phyloP scores from a whole-genome alignment of 1,284 basidiomycete genomes.

The Takashimella tepidaria region DNA sequence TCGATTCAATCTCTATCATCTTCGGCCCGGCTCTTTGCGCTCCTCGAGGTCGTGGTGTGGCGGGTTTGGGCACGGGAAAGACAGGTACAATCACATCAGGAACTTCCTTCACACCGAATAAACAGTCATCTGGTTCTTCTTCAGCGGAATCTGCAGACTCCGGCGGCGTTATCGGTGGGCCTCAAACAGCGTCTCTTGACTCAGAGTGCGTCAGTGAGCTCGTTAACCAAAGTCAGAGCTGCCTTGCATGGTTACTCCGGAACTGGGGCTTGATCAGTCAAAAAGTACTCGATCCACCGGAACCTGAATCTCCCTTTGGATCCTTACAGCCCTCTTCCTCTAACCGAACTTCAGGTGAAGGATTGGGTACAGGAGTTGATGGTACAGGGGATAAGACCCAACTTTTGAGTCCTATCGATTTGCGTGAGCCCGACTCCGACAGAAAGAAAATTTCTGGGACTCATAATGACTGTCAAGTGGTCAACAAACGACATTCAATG shows the following conservation, averaged over 20 bases:
- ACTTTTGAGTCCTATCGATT: neutral
- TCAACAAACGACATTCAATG: neutral
- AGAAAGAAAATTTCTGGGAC: too few species aligned
- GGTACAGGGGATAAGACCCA: neutral
- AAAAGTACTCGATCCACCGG: conserved; percentile 22
- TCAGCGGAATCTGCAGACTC: neutral
- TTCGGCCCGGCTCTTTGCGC: conserved; percentile 40
- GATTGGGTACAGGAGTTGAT: neutral
- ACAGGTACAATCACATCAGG: neutral
- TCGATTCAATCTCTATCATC: conserved; percentile 41
- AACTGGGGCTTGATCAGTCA: conserved; percentile 27
- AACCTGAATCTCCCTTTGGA: conserved; percentile 1
- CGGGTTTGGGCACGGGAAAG: conserved; percentile 21
- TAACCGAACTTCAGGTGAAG: too few species aligned
- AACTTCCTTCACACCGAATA: too few species aligned
- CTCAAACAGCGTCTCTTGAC: neutral
- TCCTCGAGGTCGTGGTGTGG: conserved; percentile 29
- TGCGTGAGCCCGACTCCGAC: neutral
- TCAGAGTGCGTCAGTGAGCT: conserved; percentile 6
- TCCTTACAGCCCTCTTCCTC: neutral
- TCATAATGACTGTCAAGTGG: neutral
- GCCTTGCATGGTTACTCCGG: conserved; percentile 24
- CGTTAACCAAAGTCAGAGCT: conserved; percentile 24
- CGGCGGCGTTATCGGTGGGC: neutral
- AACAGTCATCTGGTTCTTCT: too few species aligned